Base-by-base conservation (phyloP, 192 early-diverging fungal species). In the Podila clonocystis region DNA sequence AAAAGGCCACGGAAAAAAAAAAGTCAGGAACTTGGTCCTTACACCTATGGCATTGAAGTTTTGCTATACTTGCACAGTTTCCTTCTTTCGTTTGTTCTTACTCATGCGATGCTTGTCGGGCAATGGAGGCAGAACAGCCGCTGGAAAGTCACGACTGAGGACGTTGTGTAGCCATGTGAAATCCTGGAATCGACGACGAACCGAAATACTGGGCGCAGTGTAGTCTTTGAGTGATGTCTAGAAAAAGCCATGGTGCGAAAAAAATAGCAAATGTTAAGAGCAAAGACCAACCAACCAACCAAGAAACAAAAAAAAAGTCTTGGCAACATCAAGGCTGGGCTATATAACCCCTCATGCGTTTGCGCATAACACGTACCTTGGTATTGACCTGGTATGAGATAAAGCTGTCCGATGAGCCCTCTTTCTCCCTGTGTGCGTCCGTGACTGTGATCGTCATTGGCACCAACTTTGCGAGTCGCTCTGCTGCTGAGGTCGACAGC, bases 181-280 rank as follows among this genome's bases (percentile, higher is more conserved):
- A 78, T 99, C 97, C 75, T 95, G 95, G 85, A 94, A 99, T 73
- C 98, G 89, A 63, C 97, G 90, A 57, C 97, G 89, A 8, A 98
- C 90, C 33, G 90, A 87, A 29, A 90, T 86, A 52, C 88, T 85
- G 4, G 87, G 67, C 22, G 70, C 70, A 6, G 72, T 60, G 68
- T 90, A 95, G 5, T 84, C 80, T 20, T 88, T 84, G 15, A 94
- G 62, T 2, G 77, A 71, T 5, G 93, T 93, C 94, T 95, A 58
- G 58, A n/a, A 26, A 0, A 45, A 45, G 41, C 17, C 13, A 45
- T 15, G 41, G 20, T 5, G 3, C 7, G 13, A 0, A 36, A 63
- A 60, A 65, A 29, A 50, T n/a, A n/a, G n/a, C n/a, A n/a, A 57
- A 36, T 3, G 22, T 13, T 41, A 31, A 24, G 8, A 58, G 30